Conservation (phyloP, 139 green algal species). For the Limnomonas spitsbergensis region DNA sequence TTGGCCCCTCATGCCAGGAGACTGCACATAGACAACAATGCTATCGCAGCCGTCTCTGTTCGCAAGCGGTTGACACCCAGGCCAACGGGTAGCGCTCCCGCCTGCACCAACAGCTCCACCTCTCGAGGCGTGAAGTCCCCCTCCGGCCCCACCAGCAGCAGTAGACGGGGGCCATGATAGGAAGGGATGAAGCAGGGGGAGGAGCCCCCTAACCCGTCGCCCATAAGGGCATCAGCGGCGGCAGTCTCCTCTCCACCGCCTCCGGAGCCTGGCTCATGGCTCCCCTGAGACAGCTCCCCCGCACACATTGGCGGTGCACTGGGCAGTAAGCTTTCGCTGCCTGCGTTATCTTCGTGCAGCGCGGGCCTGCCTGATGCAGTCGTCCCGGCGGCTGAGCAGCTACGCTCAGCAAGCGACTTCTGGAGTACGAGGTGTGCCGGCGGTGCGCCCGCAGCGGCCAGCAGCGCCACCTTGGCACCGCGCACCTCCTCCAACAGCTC, state of each 20-base stretch:
- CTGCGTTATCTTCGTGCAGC: too few species aligned
- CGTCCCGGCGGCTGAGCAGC: not conserved
- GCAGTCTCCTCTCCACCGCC: too few species aligned
- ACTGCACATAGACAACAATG: not conserved
- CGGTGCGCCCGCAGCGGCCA: not conserved
- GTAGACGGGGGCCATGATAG: not conserved
- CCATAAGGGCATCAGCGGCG: too few species aligned
- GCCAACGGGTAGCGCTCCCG: not conserved
- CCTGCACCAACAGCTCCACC: not conserved
- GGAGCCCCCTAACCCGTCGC: too few species aligned
- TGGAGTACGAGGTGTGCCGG: not conserved
- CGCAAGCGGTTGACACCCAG: not conserved
- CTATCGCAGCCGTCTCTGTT: not conserved
- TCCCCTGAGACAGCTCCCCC: too few species aligned
- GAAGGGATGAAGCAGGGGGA: too few species aligned
- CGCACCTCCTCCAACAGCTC: not conserved
- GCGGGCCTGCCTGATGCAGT: not conserved
- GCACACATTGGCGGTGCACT: too few species aligned
- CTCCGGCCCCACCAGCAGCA: not conserved
- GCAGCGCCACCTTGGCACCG: not conserved
- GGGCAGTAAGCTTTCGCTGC: too few species aligned
- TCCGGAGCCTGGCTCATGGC: too few species aligned
- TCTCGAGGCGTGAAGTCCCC: conserved; percentile 7
- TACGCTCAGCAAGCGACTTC: not conserved
- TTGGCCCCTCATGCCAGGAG: too few species aligned